Evolutionary conservation across 176 grass and related monocot species (phyloP), one percentile per base, ranked within the genome.

Genomic region (Neostapfia colusana): DNA sequence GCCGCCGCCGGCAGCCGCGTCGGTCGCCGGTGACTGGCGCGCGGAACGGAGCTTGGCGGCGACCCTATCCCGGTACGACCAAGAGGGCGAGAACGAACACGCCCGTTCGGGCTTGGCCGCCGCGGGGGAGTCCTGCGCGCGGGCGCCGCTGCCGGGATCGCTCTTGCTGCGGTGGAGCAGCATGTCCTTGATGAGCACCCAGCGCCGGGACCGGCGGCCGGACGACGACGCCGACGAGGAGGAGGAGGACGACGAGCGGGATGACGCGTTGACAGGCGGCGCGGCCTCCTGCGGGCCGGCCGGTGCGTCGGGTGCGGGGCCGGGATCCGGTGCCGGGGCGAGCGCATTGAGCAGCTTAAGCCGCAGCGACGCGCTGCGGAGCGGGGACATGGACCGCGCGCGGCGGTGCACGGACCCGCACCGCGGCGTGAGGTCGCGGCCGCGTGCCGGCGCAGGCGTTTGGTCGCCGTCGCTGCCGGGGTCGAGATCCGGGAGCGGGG

Each of bases 161-260:
- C 96, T 95, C 81, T 85, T 99, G 89, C 95, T 98, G 34, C 95
- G 88, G 85, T 98, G 88, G 80, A 98, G 87, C 58, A 97, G 87
- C 62, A 94, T 86, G 70, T 94, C 95, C 73, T 93, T 98, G 54
- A 98, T 78, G 18, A 98, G 89, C 69, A 98, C 84, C 95, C 95
- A 98, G 2, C 88, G 84, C 53, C 90, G 76, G 39, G 88, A 93
- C 70, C 82, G 82, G 67, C 91, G 89, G 37, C 51, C 43, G 6
- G 88, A 88, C 0, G 92, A 82, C 0, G 92, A 82, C 1, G 92
- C 42, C 1, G 86, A 65, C 1, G 87, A 88, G 0, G 86, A 73
- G 0, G 85, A 76, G 0, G 88, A 90, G 8, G 82, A 81, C 0
- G 85, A 83, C 25, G 90, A 84, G 26, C 85, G 79, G 1, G 82